phyloP scores from a whole-genome alignment of 2,329 filamentous ascomycete species.

The Pseudophaeomoniella oleicola region DNA sequence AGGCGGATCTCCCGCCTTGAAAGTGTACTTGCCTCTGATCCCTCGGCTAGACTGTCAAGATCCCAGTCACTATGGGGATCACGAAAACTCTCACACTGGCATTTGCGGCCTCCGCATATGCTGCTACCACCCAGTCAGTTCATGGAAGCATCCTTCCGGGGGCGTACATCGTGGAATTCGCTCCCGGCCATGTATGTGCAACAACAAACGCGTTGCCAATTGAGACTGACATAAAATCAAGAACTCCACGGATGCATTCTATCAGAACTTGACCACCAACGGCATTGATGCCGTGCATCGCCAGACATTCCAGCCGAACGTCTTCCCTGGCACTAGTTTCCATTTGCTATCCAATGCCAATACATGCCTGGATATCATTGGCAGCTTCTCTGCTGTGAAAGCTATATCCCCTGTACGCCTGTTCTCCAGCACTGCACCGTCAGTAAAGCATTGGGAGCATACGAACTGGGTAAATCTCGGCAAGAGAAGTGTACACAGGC shows the following conservation, averaged over 20 bases:
- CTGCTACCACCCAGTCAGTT: too few species aligned
- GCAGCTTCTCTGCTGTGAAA: background rate
- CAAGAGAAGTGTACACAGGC: background rate
- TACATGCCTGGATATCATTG: background rate
- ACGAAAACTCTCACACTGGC: too few species aligned
- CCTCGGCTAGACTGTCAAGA: too few species aligned
- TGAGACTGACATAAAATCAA: background rate
- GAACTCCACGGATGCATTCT: background rate
- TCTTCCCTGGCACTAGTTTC: background rate
- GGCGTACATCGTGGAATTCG: background rate
- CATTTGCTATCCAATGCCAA: background rate
- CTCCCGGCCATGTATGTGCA: background rate
- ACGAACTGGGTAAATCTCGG: background rate
- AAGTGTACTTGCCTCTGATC: too few species aligned
- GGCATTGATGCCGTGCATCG: background rate
- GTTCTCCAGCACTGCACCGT: background rate
- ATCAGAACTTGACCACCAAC: background rate
- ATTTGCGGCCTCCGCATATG: too few species aligned
- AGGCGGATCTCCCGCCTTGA: too few species aligned
- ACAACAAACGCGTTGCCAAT: too few species aligned
- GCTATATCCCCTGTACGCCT: background rate
- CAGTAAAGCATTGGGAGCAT: background rate
- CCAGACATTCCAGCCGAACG: background rate
- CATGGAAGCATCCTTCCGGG: background rate
- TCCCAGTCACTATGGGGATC: too few species aligned